Percentiles rank a stretch among this genome's conserved stretches.
These are phyloP conservation scores for Tremella fuciformis DNA, from an alignment of 768 basidiomycete genomes.

Conservation along the genomic window DNA sequence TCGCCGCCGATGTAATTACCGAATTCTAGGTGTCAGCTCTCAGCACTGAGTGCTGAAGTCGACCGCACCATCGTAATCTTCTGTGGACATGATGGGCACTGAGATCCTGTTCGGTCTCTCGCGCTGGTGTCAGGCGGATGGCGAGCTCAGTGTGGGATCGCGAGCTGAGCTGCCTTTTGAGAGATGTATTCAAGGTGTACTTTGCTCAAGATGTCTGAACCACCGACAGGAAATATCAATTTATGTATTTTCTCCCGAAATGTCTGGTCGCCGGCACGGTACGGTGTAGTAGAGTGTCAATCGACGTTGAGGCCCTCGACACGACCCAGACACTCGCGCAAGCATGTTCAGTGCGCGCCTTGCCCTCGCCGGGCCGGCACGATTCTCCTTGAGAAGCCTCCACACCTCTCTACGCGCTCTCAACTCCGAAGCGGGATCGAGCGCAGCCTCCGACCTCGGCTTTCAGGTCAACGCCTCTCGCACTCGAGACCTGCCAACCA, in stretches of 20 bases:
- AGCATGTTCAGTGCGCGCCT: too few species aligned
- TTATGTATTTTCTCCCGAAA: constrained; percentile 26
- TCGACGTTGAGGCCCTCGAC: background rate
- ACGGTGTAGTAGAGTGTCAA: background rate
- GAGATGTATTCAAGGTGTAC: constrained; percentile 13
- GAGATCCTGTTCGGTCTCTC: background rate
- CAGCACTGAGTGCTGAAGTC: background rate
- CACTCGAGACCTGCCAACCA: too few species aligned
- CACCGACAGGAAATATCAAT: constrained; percentile 5
- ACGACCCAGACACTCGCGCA: too few species aligned
- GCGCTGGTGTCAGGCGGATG: background rate
- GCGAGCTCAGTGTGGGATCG: background rate
- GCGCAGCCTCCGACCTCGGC: too few species aligned
- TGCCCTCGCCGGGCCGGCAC: too few species aligned
- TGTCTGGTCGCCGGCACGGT: constrained; percentile 4
- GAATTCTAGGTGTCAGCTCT: constrained; percentile 58
- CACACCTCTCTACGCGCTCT: too few species aligned
- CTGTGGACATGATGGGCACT: constrained; percentile 48
- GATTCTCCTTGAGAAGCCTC: too few species aligned
- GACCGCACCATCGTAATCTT: constrained; percentile 51
- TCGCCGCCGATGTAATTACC: constrained; percentile 97
- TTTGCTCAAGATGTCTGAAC: constrained; percentile 9
- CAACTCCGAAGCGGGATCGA: too few species aligned
- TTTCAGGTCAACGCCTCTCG: too few species aligned
- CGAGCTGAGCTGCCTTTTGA: constrained; percentile 1